A percentile compares a stretch with the other conserved stretches of the same genome.
phyloP scores from a whole-genome alignment of 2,329 filamentous ascomycete genomes.

The Cladosporium sp. region DNA sequence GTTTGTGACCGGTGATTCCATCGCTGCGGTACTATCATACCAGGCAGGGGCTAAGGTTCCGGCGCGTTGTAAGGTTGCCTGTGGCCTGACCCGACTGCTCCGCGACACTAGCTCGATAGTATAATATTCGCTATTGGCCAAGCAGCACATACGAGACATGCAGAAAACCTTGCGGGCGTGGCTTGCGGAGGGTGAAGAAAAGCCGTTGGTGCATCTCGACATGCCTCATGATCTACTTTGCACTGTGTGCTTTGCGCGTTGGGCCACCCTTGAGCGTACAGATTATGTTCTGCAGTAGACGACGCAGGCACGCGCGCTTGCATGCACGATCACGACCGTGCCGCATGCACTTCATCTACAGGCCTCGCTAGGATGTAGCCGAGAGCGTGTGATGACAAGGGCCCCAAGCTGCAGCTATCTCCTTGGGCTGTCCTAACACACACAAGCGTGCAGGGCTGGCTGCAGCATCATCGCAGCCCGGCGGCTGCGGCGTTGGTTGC shows the following conservation, averaged over 20 bases:
- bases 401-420: neutral
- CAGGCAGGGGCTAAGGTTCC: constrained; percentile 11
- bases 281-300: neutral
- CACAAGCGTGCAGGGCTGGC: neutral
- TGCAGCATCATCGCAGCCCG: neutral
- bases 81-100: constrained; percentile 4
- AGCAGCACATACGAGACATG: constrained; percentile 1
- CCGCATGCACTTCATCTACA: neutral
- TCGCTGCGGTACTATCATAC: constrained; percentile 6
- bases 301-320: constrained; percentile 9
- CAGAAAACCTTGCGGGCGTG: constrained; percentile 8
- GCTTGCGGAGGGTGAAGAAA: neutral
- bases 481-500: neutral
- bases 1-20: neutral
- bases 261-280: neutral
- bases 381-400: neutral
- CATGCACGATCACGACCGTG: constrained; percentile 1
- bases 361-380: neutral
- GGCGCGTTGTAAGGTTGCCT: constrained; percentile 5
- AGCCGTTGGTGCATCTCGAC: neutral
- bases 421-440: too few relatives aligned
- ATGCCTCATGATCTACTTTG: too few relatives aligned
- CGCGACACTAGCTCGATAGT: constrained; percentile 3
- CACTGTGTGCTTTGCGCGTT: too few relatives aligned
- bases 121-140: neutral